Evolutionary conservation across 208 protist genomes (phyloP), one percentile per base, ranked within the genome.

Genomic region (Strigomonas oncopelti): DNA sequence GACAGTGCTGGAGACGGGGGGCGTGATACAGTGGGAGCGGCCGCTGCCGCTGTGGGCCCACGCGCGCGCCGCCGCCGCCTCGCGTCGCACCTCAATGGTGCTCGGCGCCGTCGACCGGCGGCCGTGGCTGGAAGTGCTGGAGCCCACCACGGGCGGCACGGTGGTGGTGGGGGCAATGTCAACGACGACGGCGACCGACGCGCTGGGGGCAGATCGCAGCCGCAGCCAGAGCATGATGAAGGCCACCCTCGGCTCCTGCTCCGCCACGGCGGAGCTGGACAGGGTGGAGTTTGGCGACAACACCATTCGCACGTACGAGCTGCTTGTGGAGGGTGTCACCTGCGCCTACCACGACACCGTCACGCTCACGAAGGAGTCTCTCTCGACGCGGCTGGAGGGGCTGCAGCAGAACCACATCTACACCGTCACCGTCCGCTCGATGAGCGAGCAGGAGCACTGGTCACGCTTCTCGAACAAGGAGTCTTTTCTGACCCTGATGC

Each of bases 401-500:
- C 80, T 97, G 25, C 51, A 77, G 59, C 84, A 88, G 42, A 86
- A 97, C 67, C 69, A 85, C 31, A 77, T 97, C 51, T 97, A 96
- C 77, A 80, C 72, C 51, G 74, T 95, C 11, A 87, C 75, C 24
- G 81, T 97, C 24, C 84, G 90, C 27, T 94, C 87, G 11, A 70
- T 86, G 32, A 92, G 83, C 68, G 79, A 81, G 63, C 88, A 88
- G 56, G 54, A 85, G 67, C 85, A 92, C 61, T 96, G 90, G 92
- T 95, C 88, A 0, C 72, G 81, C 69, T 84, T 87, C 36, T 96
- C 88, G 4, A 83, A 82, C 65, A 85, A 88, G 61, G 77, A 83
- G 34, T 85, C 87, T 18, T 55, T 97, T n/a, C 73, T 93, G 36
- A 97, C 92, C 29, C 81, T 97, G 42, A 38, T 67, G 8, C 66